These are phyloP conservation scores for Aspergillus glaucus DNA, from an alignment of 2,329 filamentous ascomycete species.

Conservation along the genomic window DNA sequence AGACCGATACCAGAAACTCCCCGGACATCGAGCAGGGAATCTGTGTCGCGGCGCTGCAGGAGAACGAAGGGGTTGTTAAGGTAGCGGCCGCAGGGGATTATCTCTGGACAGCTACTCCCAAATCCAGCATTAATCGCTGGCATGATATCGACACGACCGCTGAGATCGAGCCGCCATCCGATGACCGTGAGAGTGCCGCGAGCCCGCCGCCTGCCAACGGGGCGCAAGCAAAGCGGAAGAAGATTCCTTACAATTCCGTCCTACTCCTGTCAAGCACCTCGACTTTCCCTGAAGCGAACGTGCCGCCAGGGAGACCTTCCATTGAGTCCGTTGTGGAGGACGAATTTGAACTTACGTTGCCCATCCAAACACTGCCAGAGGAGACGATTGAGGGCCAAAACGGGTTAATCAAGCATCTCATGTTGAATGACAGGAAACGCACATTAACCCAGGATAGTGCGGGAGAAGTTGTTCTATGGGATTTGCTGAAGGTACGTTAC, in stretches of 20 bases:
- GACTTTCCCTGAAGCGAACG: slow-evolving; percentile 62
- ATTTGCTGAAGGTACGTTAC: slow-evolving; percentile 67
- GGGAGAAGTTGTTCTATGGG: slow-evolving; percentile 91
- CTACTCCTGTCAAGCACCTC: slow-evolving; percentile 80
- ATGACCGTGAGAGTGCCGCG: slow-evolving; percentile 27
- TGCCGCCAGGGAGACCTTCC: slow-evolving; percentile 45
- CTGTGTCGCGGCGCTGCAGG: slow-evolving; percentile 84
- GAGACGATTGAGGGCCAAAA: slow-evolving; percentile 93
- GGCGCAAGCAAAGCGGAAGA: slow-evolving; percentile 33
- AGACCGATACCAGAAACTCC: slow-evolving; percentile 78
- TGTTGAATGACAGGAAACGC: slow-evolving; percentile 83
- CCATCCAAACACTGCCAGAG: slow-evolving; percentile 62
- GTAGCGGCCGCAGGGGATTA: slow-evolving; percentile 61
- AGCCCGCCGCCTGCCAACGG: slow-evolving; percentile 41
- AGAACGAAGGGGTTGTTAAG: slow-evolving; percentile 66
- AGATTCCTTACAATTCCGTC: slow-evolving; percentile 70
- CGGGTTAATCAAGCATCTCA: slow-evolving; percentile 84
- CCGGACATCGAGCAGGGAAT: slow-evolving; percentile 79
- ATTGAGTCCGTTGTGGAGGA: slow-evolving; percentile 47
- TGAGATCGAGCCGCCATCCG: slow-evolving; percentile 50
- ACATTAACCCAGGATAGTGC: slow-evolving; percentile 91
- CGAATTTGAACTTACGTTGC: slow-evolving; percentile 48
- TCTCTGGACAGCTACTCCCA: slow-evolving; percentile 84
- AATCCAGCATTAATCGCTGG: slow-evolving; percentile 91
- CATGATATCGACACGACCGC: slow-evolving; percentile 72